phyloP scores from a whole-genome alignment of 169 alveolate species.

The Ophryocystis elektroscirrha region DNA sequence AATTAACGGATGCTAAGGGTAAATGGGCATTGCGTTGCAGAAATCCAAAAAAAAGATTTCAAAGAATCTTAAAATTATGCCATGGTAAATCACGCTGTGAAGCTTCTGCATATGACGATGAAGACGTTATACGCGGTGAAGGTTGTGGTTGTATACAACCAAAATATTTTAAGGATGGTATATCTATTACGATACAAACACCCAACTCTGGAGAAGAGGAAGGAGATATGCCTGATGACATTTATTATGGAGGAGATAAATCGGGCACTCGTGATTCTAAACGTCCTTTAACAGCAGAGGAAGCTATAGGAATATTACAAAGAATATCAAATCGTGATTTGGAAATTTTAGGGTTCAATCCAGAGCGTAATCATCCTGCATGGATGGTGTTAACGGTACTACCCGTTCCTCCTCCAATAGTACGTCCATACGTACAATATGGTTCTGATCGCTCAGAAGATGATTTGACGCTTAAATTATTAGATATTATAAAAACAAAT shows the following conservation, averaged over 20 bases:
- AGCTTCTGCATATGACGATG: not conserved
- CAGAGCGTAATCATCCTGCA: conserved; percentile 69
- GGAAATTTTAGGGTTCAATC: conserved; percentile 72
- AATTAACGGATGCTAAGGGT: conserved; percentile 47
- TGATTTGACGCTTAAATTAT: conserved; percentile 81
- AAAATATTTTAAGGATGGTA: conserved; percentile 53
- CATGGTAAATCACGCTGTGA: not conserved
- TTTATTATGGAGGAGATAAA: conserved; percentile 20
- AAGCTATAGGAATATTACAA: conserved; percentile 55
- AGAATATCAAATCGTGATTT: conserved; percentile 57
- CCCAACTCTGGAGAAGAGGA: conserved; percentile 37
- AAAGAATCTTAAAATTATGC: not conserved
- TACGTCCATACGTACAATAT: conserved; percentile 83
- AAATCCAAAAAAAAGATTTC: not conserved
- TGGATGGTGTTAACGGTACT: conserved; percentile 76
- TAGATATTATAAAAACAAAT: conserved; percentile 80
- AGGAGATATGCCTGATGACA: conserved; percentile 47
- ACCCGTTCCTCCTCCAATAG: conserved; percentile 98
- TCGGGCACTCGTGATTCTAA: conserved; percentile 31
- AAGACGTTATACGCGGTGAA: conserved; percentile 20
- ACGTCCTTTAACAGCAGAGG: conserved; percentile 53
- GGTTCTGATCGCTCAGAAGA: conserved; percentile 79
- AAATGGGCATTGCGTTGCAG: conserved; percentile 30
- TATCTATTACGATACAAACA: conserved; percentile 48
- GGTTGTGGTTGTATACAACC: conserved; percentile 74